Base-by-base conservation (phyloP, 805 yeast genomes). In the Sporopachydermia lactativora region DNA sequence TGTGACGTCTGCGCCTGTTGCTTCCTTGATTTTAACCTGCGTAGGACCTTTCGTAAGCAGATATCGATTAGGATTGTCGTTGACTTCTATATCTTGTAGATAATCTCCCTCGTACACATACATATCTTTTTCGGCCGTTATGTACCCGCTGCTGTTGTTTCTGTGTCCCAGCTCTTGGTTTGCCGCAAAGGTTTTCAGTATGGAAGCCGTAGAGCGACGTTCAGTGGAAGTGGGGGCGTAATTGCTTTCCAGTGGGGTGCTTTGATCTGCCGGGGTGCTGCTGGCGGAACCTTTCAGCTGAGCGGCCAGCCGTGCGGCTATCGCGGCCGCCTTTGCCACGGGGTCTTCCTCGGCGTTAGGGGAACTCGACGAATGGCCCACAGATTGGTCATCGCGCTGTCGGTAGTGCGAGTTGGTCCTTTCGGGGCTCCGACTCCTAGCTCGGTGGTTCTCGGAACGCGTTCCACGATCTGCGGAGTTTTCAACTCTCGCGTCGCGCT, bases 61-160 rank as follows among this genome's bases (percentile, higher is more conserved):
- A 38, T 60, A 60, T 36, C 60, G 51, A 48, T 57, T 60, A 8
- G 58, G 47, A 31, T 57, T 42, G 36, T 59, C 60, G 39, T 59
- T 59, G 39, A 59, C 59, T 18, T 56, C 61, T 37, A 59, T 48
- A 19, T 51, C 53, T 11, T 49, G 31, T 24, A 24, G 31, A 24
- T 24, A 24, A 24, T 24, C 31, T 8, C 31, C 31, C n/a, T 24
- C 31, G n/a, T 8, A 24, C n/a, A 24, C n/a, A n/a, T 24, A 24
- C 31, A 24, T 24, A 24, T 24, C 31, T 24, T n/a, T 24, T 24
- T 24, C 31, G n/a, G 31, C 42, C 34, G 49, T 47, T 35, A 41
- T 49, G 5, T 16, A 11, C 5, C 24, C 41, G 16, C 17, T 14
- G n/a, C 15, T 6, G n/a, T 38, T 19, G 15, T 15, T 35, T 6